Conservation (phyloP, 2,329 filamentous ascomycete species). For the Fusarium burgessii region DNA sequence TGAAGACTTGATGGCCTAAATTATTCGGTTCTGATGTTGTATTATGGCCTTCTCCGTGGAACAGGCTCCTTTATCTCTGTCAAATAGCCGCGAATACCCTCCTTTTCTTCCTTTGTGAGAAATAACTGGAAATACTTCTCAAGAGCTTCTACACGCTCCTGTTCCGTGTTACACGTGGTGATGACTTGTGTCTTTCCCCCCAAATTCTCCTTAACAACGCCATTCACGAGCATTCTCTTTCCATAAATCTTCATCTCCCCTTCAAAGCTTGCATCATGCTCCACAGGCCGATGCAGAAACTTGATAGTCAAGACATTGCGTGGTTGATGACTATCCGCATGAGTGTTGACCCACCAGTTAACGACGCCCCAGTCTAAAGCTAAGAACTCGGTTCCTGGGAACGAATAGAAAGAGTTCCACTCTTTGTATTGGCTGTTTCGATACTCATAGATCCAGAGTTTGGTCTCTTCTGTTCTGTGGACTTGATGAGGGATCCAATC, state of each 20-base stretch:
- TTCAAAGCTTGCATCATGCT: slow-evolving; percentile 50
- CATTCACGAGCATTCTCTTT: slow-evolving; percentile 44
- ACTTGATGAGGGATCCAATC: slow-evolving; percentile 61
- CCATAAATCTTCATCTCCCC: slow-evolving; percentile 36
- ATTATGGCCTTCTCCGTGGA: background rate
- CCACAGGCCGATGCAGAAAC: slow-evolving; percentile 61
- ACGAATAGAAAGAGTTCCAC: slow-evolving; percentile 75
- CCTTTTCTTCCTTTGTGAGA: slow-evolving; percentile 50
- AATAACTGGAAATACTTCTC: slow-evolving; percentile 61
- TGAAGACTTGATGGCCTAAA: slow-evolving; percentile 19
- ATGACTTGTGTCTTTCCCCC: slow-evolving; percentile 28
- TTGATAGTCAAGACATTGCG: slow-evolving; percentile 63
- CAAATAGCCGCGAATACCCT: slow-evolving; percentile 21
- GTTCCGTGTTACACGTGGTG: slow-evolving; percentile 56
- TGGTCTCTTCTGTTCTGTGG: slow-evolving; percentile 50
- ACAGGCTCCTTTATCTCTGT: background rate
- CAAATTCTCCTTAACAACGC: slow-evolving; percentile 38
- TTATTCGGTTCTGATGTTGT: background rate
- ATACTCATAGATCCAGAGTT: slow-evolving; percentile 74
- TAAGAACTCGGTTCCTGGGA: slow-evolving; percentile 72
- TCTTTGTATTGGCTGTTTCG: slow-evolving; percentile 58
- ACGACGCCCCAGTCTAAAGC: slow-evolving; percentile 66
- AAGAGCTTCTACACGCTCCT: slow-evolving; percentile 60
- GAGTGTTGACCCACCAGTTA: slow-evolving; percentile 66
- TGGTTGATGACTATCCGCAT: slow-evolving; percentile 65